Evolutionary conservation across 495 filamentous ascomycete species (phyloP).

Genomic region (Neurospora sp.): DNA sequence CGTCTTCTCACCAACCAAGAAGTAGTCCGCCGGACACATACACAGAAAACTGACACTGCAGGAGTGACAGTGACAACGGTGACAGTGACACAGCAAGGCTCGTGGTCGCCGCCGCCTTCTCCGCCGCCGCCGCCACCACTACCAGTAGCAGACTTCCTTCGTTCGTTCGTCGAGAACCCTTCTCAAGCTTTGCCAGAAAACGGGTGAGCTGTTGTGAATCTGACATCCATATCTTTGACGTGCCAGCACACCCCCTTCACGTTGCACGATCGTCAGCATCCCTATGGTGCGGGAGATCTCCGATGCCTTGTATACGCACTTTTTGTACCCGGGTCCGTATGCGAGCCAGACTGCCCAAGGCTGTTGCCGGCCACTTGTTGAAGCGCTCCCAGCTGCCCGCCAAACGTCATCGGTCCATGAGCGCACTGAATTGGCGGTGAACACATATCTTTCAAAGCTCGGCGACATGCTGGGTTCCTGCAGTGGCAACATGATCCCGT

Average conservation of each 20-base stretch:
- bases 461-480: neutral
- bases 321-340: neutral
- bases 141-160: neutral
- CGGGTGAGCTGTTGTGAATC: neutral
- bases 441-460: neutral
- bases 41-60: neutral
- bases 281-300: neutral
- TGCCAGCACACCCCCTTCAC: neutral
- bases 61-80: neutral
- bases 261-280: neutral
- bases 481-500: neutral
- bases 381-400: neutral
- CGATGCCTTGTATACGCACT: neutral
- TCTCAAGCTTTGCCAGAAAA: neutral
- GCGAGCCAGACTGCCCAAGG: neutral
- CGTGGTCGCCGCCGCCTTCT: neutral
- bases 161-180: neutral
- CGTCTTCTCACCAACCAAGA: neutral
- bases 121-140: neutral
- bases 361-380: neutral
- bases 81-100: neutral
- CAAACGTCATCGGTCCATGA: neutral
- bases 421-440: neutral
- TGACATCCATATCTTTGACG: neutral
- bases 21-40: neutral